phyloP scores from a whole-genome alignment of 805 yeast genomes.

The Ogataea henricii region DNA sequence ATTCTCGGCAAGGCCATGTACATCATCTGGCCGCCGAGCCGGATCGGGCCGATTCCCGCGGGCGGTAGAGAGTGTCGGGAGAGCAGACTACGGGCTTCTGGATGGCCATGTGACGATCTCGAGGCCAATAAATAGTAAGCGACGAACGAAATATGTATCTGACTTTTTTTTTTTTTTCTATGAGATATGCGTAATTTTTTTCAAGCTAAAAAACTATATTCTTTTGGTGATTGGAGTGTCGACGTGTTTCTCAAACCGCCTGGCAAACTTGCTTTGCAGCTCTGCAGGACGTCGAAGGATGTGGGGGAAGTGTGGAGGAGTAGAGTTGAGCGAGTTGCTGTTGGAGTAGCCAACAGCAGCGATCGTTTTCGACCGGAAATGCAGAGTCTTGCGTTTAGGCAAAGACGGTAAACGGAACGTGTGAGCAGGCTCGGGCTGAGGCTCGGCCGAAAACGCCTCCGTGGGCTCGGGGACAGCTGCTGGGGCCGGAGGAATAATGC shows the following conservation, averaged over 20 bases:
- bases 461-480: not conserved
- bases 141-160: not conserved
- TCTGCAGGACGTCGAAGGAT: constrained; percentile 12
- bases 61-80: constrained; percentile 58
- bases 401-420: constrained; percentile 24
- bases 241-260: constrained; percentile 27
- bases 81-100: constrained; percentile 16
- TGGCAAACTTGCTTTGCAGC: constrained; percentile 13
- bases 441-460: not conserved
- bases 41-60: constrained; percentile 50
- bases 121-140: not conserved
- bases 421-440: constrained; percentile 9
- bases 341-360: constrained; percentile 2
- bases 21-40: constrained; percentile 68
- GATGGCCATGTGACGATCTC: constrained; percentile 3
- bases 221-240: constrained; percentile 35
- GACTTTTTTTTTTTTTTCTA: not conserved
- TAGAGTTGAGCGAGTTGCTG: constrained; percentile 16
- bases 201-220: constrained; percentile 9
- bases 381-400: constrained; percentile 21
- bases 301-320: constrained; percentile 19
- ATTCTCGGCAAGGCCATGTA: constrained; percentile 73
- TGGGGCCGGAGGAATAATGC: constrained; percentile 5
- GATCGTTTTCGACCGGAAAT: constrained; percentile 31
- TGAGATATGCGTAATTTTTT: not conserved